Evolutionary conservation across 257 asterid genomes (phyloP), one percentile per base, ranked within the genome.

Genomic region (Asclepias syriaca): DNA sequence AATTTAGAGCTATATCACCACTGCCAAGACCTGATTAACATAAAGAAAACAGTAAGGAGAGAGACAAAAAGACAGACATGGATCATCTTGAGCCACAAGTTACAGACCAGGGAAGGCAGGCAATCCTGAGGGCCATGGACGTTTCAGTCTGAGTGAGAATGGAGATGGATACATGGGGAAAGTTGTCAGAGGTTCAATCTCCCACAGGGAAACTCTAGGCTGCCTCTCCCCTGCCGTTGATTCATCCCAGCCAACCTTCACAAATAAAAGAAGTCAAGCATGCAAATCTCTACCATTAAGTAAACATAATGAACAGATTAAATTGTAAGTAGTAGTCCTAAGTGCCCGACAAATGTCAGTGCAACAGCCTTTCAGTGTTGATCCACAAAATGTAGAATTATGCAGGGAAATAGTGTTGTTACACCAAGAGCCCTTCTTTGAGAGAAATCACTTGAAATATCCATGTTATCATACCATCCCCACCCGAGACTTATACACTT

Each of bases 191-290:
- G 96, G 96, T 70, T 92, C 98, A 37, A 92, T 87, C 75, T 90
- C 98, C 98, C 98, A 92, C 79, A 92, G 73, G 40, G 98, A 92
- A 75, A 90, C 98, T 78, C 97, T 84, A 8, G 95, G 98, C 76
- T 90, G 98, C 84, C 97, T 88, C 81, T 92, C 98, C 58, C 97
- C 97, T 11, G 98, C 96, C 71, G 97, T 92, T 74, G 98, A 92
- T 80, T 92, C 98, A 79, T 92, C 98, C 98, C 98, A 90, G 50
- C 98, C 98, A 48, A 92, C 97, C 98, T 92, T 86, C 82, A 81
- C 15, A 60, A 54, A 29, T 29, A 80, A 49, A 50, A 71, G 60
- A 51, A 72, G 49, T 68, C 29, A 71, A 57, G 72, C 61, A 22
- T 65, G 43, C 71, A 27, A 10, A 24, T 61, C 43, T 6, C 29